Conservation (phyloP, 1,284 basidiomycete species). For the Apiotrichum montevideense region DNA sequence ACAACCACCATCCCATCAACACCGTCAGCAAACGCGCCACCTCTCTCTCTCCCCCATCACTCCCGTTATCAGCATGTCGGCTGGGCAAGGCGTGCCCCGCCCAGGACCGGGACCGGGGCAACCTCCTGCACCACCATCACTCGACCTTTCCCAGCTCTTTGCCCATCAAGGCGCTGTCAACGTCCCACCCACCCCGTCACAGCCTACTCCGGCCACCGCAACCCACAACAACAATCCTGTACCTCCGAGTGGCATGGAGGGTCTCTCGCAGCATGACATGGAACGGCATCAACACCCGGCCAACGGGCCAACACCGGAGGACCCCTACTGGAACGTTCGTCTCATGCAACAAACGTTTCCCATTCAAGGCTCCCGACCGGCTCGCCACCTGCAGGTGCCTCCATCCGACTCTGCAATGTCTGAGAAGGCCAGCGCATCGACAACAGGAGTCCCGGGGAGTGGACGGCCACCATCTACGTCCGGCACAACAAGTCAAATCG, state of each 20-base stretch:
- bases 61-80: not conserved
- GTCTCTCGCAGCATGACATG: conserved; percentile 12
- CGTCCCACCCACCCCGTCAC: not conserved
- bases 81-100: not conserved
- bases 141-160: not conserved
- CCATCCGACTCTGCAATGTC: not conserved
- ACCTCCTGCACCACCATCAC: not conserved
- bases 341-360: conserved; percentile 11
- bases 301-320: conserved; percentile 17
- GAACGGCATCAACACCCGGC: conserved; percentile 20
- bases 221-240: not conserved
- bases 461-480: not conserved
- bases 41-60: too few relatives aligned
- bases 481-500: not conserved
- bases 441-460: not conserved
- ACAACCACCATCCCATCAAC: too few relatives aligned
- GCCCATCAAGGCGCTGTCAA: not conserved
- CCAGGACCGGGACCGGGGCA: not conserved
- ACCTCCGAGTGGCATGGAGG: not conserved
- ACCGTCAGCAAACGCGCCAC: too few relatives aligned
- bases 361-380: conserved; percentile 5
- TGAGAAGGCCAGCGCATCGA: not conserved
- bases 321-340: conserved; percentile 10
- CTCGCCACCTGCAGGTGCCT: not conserved
- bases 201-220: not conserved